Percentiles rank a stretch among this genome's conserved stretches.
Conservation (phyloP, 2,329 filamentous ascomycete genomes). For the Colletotrichum musae region DNA sequence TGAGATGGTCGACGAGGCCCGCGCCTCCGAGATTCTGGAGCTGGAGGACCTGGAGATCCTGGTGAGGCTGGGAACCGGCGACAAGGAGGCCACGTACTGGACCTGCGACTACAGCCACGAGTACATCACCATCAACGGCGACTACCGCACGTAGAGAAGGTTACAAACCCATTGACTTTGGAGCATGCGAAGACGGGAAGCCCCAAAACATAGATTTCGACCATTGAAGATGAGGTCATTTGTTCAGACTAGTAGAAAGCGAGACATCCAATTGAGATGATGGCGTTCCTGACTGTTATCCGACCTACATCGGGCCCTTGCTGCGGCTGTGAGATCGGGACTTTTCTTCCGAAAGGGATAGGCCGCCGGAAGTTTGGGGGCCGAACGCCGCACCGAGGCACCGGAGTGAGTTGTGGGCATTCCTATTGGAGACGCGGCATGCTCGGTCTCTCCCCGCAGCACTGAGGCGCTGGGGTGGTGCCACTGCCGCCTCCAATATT, state of each 20-base stretch:
- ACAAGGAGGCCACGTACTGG: conserved; percentile 81
- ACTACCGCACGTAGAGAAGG: conserved; percentile 68
- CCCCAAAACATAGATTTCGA: not conserved
- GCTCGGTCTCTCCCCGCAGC: conserved; percentile 21
- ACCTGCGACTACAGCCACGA: conserved; percentile 91
- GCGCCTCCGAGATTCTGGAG: conserved; percentile 83
- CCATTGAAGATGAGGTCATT: not conserved
- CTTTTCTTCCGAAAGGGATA: not conserved
- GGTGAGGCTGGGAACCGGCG: conserved; percentile 79
- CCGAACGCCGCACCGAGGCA: conserved; percentile 35
- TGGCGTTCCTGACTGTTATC: too few species aligned
- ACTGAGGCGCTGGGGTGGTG: conserved; percentile 22
- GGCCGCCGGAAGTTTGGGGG: conserved; percentile 10
- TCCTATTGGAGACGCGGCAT: conserved; percentile 29
- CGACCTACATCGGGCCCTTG: not conserved
- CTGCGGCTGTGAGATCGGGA: not conserved
- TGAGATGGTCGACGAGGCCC: conserved; percentile 81
- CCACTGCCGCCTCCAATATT: conserved; percentile 10
- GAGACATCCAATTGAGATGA: not conserved
- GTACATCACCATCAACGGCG: conserved; percentile 79
- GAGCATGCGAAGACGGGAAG: too few species aligned
- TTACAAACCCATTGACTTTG: not conserved
- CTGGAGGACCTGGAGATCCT: conserved; percentile 85
- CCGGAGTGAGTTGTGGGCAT: conserved; percentile 11
- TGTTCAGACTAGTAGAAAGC: conserved; percentile 17